Conservation (phyloP, 2,329 filamentous ascomycete genomes). For the Hirsutella thompsonii region DNA sequence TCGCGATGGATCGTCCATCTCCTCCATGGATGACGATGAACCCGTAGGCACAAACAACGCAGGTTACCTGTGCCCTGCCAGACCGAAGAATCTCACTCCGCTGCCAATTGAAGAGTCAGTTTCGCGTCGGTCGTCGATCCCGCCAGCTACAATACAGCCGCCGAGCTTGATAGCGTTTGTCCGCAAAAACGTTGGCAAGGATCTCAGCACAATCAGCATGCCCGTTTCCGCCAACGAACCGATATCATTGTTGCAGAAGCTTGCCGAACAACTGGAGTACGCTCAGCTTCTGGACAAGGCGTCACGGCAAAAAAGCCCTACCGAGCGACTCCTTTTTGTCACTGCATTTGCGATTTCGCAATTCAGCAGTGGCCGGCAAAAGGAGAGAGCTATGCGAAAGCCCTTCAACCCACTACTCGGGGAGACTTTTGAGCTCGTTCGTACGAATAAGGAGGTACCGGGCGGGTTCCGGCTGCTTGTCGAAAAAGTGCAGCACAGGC, state of each 20-base stretch:
- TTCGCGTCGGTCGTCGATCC: slow-evolving; percentile 55
- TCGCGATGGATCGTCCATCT: slow-evolving; percentile 41
- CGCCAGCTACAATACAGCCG: slow-evolving; percentile 62
- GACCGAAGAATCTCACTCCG: slow-evolving; percentile 63
- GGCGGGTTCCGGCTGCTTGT: slow-evolving; percentile 81
- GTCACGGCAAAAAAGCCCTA: slow-evolving; percentile 42
- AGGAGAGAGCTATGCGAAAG: slow-evolving; percentile 86
- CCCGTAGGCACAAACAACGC: slow-evolving; percentile 47
- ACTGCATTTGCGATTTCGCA: slow-evolving; percentile 83
- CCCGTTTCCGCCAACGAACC: slow-evolving; percentile 95
- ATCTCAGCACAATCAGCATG: slow-evolving; percentile 94
- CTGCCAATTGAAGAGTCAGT: slow-evolving; percentile 58
- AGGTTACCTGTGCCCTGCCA: slow-evolving; percentile 53
- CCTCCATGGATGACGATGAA: slow-evolving; percentile 47
- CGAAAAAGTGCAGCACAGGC: slow-evolving; percentile 89
- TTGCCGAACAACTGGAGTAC: slow-evolving; percentile 87
- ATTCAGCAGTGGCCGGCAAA: slow-evolving; percentile 69
- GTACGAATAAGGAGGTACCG: slow-evolving; percentile 60
- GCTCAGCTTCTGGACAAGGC: slow-evolving; percentile 71
- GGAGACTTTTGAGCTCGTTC: slow-evolving; percentile 87
- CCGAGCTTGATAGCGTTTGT: slow-evolving; percentile 90
- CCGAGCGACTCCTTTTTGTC: slow-evolving; percentile 69
- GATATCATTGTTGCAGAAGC: slow-evolving; percentile 71
- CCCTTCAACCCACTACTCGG: slow-evolving; percentile 96
- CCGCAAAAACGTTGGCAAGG: slow-evolving; percentile 95